Evolutionary conservation across 176 grass and related monocot species (phyloP).

Genomic region (Hyparrhenia diplandra): DNA sequence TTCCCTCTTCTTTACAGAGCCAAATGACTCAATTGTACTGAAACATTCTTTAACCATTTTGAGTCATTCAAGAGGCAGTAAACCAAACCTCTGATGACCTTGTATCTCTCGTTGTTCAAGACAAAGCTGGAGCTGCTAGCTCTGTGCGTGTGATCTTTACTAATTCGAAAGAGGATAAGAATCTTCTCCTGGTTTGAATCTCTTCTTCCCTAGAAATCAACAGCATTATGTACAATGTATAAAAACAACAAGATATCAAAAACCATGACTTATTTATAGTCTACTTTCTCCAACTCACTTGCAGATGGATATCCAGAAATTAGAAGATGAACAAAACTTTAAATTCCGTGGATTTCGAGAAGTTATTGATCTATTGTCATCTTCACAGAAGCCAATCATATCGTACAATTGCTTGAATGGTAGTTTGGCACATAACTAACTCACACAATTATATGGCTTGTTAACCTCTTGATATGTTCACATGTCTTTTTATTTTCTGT

Average conservation of each 20-base stretch:
- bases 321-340: slow-evolving; percentile 69
- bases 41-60: slow-evolving; percentile 29
- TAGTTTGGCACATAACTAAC: slow-evolving; percentile 34
- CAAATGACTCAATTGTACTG: neutral
- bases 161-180: slow-evolving; percentile 82
- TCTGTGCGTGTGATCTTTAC: slow-evolving; percentile 70
- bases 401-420: slow-evolving; percentile 80
- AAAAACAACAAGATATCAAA: neutral
- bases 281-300: neutral
- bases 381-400: slow-evolving; percentile 83
- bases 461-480: slow-evolving; percentile 15
- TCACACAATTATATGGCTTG: neutral
- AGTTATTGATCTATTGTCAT: slow-evolving; percentile 88
- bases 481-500: neutral
- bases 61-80: slow-evolving; percentile 48
- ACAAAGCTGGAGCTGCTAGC: slow-evolving; percentile 49
- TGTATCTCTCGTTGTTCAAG: slow-evolving; percentile 63
- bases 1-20: neutral
- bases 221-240: slow-evolving; percentile 1
- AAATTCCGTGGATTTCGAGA: slow-evolving; percentile 79
- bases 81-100: slow-evolving; percentile 61
- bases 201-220: slow-evolving; percentile 24
- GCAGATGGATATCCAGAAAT: slow-evolving; percentile 61
- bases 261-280: neutral
- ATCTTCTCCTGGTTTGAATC: slow-evolving; percentile 75